Conservation (phyloP, 805 yeast species). For the Metschnikowia reukaufii region DNA sequence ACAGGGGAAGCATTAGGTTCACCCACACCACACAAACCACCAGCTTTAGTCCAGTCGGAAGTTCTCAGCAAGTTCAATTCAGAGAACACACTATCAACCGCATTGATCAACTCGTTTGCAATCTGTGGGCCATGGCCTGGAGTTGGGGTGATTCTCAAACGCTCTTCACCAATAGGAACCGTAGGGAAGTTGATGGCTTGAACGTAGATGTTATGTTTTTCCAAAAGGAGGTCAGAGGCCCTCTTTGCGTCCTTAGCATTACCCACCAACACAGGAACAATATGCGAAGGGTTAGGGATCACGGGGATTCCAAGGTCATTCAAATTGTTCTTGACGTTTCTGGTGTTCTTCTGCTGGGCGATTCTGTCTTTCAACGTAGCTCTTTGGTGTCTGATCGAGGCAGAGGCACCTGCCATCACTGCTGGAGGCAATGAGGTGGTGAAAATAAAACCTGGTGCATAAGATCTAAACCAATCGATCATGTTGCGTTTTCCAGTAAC, state of each 20-base stretch:
- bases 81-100: constrained; percentile 78
- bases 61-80: constrained; percentile 74
- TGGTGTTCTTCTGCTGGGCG: constrained; percentile 80
- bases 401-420: constrained; percentile 90
- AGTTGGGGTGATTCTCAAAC: constrained; percentile 97
- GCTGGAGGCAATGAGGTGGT: constrained; percentile 98
- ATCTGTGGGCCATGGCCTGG: constrained; percentile 88
- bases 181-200: constrained; percentile 99
- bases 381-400: constrained; percentile 85
- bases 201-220: constrained; percentile 84
- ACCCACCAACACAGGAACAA: constrained; percentile 93
- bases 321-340: constrained; percentile 77
- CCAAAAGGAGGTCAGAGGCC: constrained; percentile 86
- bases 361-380: constrained; percentile 73
- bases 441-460: constrained; percentile 96
- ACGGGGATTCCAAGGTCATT: constrained; percentile 82
- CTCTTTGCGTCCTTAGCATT: constrained; percentile 88
- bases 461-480: constrained; percentile 94
- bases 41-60: constrained; percentile 70
- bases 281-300: constrained; percentile 96
- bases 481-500: constrained; percentile 83
- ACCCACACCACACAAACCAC: constrained; percentile 94
- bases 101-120: constrained; percentile 70
- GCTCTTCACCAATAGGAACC: constrained; percentile 92
- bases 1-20: constrained; percentile 44